Conservation (phyloP, 163 green algal genomes). For the Prototheca wickerhamii region DNA sequence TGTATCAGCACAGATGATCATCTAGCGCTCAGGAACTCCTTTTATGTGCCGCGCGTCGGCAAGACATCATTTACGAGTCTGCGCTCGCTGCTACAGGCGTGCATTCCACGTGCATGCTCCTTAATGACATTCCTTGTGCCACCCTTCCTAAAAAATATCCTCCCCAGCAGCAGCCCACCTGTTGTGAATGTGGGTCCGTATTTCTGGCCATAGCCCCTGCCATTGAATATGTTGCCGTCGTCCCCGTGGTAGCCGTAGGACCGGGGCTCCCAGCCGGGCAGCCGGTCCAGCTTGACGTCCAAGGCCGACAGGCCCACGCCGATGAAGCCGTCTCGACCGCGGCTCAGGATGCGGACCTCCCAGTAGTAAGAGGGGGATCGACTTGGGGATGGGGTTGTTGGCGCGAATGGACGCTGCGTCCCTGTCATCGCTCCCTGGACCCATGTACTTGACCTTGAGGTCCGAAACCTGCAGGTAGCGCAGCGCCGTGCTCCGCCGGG, state of each 20-base stretch:
- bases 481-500: constrained; percentile 1
- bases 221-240: constrained; percentile 68
- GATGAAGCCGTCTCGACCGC: constrained; percentile 41
- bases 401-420: constrained; percentile 66
- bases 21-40: no score
- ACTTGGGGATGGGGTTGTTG: constrained; percentile 53
- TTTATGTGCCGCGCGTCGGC: no score
- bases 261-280: constrained; percentile 72
- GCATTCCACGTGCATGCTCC: no score
- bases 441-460: constrained; percentile 26
- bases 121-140: no score
- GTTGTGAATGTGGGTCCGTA: constrained; percentile 65
- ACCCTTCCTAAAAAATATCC: no score
- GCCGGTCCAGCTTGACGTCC: constrained; percentile 53
- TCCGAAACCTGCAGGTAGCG: constrained; percentile 23
- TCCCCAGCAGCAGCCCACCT: constrained; percentile 14
- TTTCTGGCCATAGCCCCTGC: constrained; percentile 42
- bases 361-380: constrained; percentile 75
- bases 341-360: constrained; percentile 55
- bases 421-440: constrained; percentile 54
- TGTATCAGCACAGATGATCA: no score
- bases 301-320: constrained; percentile 62
- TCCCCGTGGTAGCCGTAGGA: constrained; percentile 84
- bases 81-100: no score
- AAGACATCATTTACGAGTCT: no score